Conservation (phyloP, 169 alveolate species). For the Plasmodium gaboni region DNA sequence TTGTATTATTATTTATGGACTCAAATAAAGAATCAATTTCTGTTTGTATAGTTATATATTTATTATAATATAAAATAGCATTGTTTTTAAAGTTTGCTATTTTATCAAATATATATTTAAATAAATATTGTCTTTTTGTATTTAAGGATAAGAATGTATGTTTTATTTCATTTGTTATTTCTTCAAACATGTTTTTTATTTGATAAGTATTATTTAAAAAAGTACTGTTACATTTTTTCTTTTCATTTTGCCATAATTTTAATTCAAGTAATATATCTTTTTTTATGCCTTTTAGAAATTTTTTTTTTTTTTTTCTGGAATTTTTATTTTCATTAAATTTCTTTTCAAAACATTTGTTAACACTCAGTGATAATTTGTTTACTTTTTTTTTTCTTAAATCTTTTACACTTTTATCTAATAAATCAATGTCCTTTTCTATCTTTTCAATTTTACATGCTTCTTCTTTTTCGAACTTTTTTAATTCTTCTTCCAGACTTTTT, state of each 20-base stretch:
- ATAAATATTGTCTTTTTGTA: slow-evolving; percentile 23
- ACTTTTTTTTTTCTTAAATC: slow-evolving; percentile 21
- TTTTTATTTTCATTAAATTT: slow-evolving; percentile 21
- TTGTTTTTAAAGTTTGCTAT: slow-evolving; percentile 18
- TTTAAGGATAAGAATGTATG: slow-evolving; percentile 23
- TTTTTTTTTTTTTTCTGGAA: slow-evolving; percentile 14
- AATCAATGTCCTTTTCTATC: slow-evolving; percentile 31
- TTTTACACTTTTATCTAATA: slow-evolving; percentile 17
- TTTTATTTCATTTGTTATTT: slow-evolving; percentile 34
- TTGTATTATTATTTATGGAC: slow-evolving; percentile 32
- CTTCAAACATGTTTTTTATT: slow-evolving; percentile 12
- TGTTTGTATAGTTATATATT: slow-evolving; percentile 46
- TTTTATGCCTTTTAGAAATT: slow-evolving; percentile 23
- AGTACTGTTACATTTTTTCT: slow-evolving; percentile 16
- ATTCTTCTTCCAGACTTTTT: slow-evolving; percentile 44
- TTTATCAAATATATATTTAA: slow-evolving; percentile 37
- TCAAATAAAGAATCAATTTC: slow-evolving; percentile 25
- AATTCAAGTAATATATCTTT: slow-evolving; percentile 28
- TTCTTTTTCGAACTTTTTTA: slow-evolving; percentile 10
- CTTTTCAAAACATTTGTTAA: slow-evolving; percentile 38
- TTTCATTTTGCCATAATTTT: slow-evolving; percentile 13
- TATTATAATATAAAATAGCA: slow-evolving; percentile 16
- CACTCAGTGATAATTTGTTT: slow-evolving; percentile 3
- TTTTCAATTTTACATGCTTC: slow-evolving; percentile 22
- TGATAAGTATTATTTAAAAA: slow-evolving; percentile 19